phyloP scores from a whole-genome alignment of 1,284 basidiomycete genomes.

The Earliella scabrosa region DNA sequence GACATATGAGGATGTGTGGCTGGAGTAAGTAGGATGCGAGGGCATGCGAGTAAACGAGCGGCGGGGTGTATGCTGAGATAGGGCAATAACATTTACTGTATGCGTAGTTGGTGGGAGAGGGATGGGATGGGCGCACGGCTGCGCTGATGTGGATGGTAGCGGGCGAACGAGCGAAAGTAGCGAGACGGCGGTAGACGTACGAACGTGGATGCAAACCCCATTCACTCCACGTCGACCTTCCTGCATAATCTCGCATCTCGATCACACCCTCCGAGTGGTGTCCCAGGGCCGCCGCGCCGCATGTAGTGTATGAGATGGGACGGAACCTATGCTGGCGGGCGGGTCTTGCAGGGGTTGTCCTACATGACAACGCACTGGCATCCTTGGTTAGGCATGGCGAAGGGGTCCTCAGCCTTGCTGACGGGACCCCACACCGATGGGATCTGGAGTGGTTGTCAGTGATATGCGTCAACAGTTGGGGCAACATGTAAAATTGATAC shows the following conservation, averaged over 20 bases:
- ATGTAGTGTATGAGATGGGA: not conserved
- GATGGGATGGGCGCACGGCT: not conserved
- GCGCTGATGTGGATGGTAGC: not conserved
- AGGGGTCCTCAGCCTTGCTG: slow-evolving; percentile 87
- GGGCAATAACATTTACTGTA: slow-evolving; percentile 20
- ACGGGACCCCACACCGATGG: slow-evolving; percentile 96
- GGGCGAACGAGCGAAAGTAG: not conserved
- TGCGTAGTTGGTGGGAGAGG: slow-evolving; percentile 8
- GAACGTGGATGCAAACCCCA: slow-evolving; percentile 26
- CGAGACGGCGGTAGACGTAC: slow-evolving; percentile 5
- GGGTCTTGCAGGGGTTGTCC: slow-evolving; percentile 5
- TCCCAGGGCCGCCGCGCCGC: not conserved
- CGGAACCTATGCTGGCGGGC: not conserved
- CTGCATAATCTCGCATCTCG: not conserved
- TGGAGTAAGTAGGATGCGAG: slow-evolving; percentile 12
- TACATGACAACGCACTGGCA: slow-evolving; percentile 43
- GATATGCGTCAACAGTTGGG: not conserved
- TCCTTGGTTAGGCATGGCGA: slow-evolving; percentile 74
- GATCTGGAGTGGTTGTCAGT: slow-evolving; percentile 51
- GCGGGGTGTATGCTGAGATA: slow-evolving; percentile 28
- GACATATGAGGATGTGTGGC: not conserved
- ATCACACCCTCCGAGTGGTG: not conserved
- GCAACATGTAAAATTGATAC: too few relatives aligned
- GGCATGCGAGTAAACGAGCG: slow-evolving; percentile 19
- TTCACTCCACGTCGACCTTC: slow-evolving; percentile 16